Conservation (phyloP, 495 filamentous ascomycete genomes). For the Neurospora africana region DNA sequence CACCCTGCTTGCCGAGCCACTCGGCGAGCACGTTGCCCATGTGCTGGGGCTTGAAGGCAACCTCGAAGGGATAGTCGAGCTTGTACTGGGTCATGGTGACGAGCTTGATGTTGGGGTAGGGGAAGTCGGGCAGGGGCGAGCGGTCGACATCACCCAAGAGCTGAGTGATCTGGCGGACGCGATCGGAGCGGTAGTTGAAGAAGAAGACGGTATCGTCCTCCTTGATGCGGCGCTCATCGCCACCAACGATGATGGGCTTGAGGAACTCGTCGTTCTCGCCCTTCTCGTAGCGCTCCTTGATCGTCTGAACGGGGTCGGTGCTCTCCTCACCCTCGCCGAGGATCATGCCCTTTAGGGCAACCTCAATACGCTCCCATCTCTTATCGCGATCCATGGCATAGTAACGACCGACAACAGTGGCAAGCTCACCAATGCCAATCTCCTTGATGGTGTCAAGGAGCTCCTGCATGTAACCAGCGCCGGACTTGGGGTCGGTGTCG, state of each 20-base stretch:
- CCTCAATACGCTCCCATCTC: constrained; percentile 89
- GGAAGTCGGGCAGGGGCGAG: constrained; percentile 80
- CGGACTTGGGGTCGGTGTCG: constrained; percentile 93
- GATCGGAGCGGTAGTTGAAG: constrained; percentile 99
- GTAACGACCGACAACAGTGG: constrained; percentile 92
- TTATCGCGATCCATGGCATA: constrained; percentile 99
- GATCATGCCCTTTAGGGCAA: constrained; percentile 79
- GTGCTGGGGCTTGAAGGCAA: constrained; percentile 87
- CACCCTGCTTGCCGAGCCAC: constrained; percentile 76
- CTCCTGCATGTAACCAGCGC: constrained; percentile 73
- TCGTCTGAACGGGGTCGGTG: constrained; percentile 72
- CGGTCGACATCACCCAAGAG: constrained; percentile 84
- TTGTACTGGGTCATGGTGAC: constrained; percentile 99
- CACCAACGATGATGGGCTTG: constrained; percentile 91
- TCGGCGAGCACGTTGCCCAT: constrained; percentile 97
- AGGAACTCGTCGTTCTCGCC: constrained; percentile 94
- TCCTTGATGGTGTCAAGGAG: constrained; percentile 69
- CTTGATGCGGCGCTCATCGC: constrained; percentile 72
- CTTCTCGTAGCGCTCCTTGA: constrained; percentile 78
- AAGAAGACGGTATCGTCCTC: constrained; percentile 94
- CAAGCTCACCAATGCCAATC: constrained; percentile 75
- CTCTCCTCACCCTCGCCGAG: constrained; percentile 77
- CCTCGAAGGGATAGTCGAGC: constrained; percentile 80
- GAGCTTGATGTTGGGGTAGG: constrained; percentile 84
- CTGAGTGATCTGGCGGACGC: constrained; percentile 93